Percentiles rank a stretch among this genome's conserved stretches.
Conservation (phyloP, 495 filamentous ascomycete species). For the Aspergillus kassunensis region DNA sequence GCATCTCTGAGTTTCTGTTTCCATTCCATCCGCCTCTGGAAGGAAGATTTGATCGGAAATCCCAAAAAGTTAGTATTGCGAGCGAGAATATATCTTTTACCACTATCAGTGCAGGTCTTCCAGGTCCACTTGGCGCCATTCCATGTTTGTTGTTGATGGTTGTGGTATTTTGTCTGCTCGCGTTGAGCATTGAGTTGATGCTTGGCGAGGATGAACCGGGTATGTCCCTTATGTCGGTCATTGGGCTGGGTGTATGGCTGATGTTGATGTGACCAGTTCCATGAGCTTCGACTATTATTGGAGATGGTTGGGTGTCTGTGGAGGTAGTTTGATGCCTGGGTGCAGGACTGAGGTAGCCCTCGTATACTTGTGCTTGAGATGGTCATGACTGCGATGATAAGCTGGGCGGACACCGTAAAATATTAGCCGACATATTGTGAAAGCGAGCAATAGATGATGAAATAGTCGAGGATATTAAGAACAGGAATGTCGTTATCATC, state of each 20-base stretch:
- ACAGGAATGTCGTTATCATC: no score
- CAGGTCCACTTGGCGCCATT: conserved; percentile 9
- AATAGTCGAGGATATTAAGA: no score
- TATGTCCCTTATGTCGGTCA: conserved; percentile 3
- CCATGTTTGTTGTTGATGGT: conserved; percentile 12
- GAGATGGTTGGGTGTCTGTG: background rate
- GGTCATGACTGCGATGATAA: background rate
- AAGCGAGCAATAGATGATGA: no score
- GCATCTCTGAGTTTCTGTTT: conserved; percentile 34
- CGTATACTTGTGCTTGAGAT: background rate
- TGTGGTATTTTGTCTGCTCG: background rate
- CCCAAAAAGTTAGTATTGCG: no score
- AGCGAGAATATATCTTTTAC: no score
- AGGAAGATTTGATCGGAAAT: conserved; percentile 15
- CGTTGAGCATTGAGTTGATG: conserved; percentile 13
- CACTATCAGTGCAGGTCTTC: no score
- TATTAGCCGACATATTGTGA: no score
- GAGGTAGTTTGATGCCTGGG: background rate
- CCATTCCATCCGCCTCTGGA: conserved; percentile 26
- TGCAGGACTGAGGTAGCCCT: no score
- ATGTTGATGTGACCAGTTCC: background rate
- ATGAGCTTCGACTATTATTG: conserved; percentile 4
- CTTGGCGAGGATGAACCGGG: background rate
- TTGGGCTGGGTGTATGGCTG: background rate
- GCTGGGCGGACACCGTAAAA: no score